Conservation (phyloP, 768 basidiomycete genomes). For the Termitomyces sp. region DNA sequence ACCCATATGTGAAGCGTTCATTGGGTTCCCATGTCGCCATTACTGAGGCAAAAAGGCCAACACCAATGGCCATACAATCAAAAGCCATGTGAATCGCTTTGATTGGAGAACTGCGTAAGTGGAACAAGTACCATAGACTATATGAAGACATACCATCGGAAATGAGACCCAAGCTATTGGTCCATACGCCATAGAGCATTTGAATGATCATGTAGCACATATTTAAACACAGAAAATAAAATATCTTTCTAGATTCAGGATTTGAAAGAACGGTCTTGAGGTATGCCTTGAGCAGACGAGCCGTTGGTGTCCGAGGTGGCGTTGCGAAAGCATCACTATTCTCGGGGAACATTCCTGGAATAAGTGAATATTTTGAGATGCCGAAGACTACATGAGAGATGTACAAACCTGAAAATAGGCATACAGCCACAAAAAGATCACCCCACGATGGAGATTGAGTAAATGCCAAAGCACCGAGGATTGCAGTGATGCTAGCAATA, state of each 20-base stretch:
- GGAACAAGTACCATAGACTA: neutral
- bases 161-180: constrained; percentile 93
- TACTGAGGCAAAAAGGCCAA: constrained; percentile 92
- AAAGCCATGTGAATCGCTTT: constrained; percentile 99
- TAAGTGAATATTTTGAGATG: neutral
- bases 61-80: constrained; percentile 95
- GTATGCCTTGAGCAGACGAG: constrained; percentile 59
- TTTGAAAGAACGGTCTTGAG: constrained; percentile 89
- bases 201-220: constrained; percentile 96
- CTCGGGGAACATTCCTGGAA: constrained; percentile 49
- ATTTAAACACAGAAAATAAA: constrained; percentile 94
- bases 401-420: constrained; percentile 62
- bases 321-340: constrained; percentile 36
- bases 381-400: neutral
- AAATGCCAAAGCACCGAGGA: constrained; percentile 61
- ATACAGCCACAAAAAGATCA: constrained; percentile 51
- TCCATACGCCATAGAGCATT: constrained; percentile 96
- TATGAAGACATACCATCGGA: constrained; percentile 69
- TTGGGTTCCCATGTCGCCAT: constrained; percentile 99
- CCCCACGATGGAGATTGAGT: constrained; percentile 53
- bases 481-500: constrained; percentile 39
- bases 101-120: constrained; percentile 2
- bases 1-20: constrained; percentile 94
- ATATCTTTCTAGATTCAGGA: constrained; percentile 90
- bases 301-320: constrained; percentile 46